A percentile compares a stretch with the other conserved stretches of the same genome.
Conservation (phyloP, 371 early-diverging fungal species). For the Chytridium lagenaria region DNA sequence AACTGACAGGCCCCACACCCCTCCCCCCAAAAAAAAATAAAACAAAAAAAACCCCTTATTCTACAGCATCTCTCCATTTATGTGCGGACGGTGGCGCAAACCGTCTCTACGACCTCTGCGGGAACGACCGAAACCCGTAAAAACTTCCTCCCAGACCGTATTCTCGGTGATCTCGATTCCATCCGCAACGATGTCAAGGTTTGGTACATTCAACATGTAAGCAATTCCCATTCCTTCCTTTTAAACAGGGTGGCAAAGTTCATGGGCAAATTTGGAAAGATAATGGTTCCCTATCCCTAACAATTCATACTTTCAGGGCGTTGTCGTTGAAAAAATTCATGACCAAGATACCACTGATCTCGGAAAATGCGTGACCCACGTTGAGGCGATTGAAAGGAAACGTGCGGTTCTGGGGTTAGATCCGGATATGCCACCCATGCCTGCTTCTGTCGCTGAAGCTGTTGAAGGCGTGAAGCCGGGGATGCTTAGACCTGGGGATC, state of each 20-base stretch:
- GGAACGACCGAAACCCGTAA: conserved; percentile 43
- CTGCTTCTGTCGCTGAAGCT: conserved; percentile 11
- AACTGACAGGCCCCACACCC: too few relatives aligned
- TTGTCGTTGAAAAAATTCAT: conserved; percentile 54
- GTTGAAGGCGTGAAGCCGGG: conserved; percentile 7
- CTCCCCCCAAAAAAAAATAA: too few relatives aligned
- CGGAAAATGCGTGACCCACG: conserved; percentile 69
- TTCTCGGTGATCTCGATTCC: conserved; percentile 90
- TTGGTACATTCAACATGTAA: conserved; percentile 65
- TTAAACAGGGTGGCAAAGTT: too few relatives aligned
- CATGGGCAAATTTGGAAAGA: too few relatives aligned
- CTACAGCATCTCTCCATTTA: conserved; percentile 67
- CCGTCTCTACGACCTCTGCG: conserved; percentile 74
- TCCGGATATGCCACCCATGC: too few relatives aligned
- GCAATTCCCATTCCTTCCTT: too few relatives aligned
- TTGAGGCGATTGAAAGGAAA: conserved; percentile 16
- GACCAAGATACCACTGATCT: conserved; percentile 87
- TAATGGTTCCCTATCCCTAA: too few relatives aligned
- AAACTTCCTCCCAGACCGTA: conserved; percentile 78
- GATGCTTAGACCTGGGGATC: not conserved
- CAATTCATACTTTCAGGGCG: conserved; percentile 46
- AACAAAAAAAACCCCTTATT: too few relatives aligned
- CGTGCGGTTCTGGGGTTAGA: not conserved
- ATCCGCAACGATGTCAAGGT: conserved; percentile 66
- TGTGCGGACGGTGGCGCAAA: conserved; percentile 95